These are phyloP conservation scores for Candida palmyrensis DNA, from an alignment of 805 yeast species.

Conservation along the genomic window DNA sequence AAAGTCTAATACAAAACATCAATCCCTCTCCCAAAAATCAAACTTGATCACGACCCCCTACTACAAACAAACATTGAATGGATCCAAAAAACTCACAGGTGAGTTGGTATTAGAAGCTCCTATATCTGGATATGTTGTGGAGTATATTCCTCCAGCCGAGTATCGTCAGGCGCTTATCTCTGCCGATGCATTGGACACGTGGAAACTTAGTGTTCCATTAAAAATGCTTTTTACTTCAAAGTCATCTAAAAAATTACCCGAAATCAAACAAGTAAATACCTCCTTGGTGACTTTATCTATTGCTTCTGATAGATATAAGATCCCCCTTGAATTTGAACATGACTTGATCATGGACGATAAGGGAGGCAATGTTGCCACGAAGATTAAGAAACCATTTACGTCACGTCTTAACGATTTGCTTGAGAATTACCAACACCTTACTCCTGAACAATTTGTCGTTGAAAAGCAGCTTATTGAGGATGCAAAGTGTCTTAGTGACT, in stretches of 20 bases:
- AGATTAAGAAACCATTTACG: neutral
- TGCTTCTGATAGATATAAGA: constrained; percentile 19
- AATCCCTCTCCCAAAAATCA: neutral
- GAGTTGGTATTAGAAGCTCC: constrained; percentile 8
- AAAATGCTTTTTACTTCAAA: constrained; percentile 9
- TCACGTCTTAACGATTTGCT: neutral
- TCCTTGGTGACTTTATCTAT: constrained; percentile 29
- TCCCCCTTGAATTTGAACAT: constrained; percentile 36
- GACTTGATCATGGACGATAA: constrained; percentile 24
- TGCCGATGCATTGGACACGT: constrained; percentile 7
- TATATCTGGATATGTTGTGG: constrained; percentile 8
- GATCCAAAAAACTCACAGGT: neutral
- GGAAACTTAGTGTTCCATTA: constrained; percentile 25
- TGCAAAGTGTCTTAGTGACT: constrained; percentile 26
- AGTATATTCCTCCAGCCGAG: constrained; percentile 20
- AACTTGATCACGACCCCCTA: neutral
- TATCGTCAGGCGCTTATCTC: constrained; percentile 6
- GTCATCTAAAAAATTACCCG: constrained; percentile 12
- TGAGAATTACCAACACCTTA: neutral
- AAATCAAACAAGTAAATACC: constrained; percentile 15
- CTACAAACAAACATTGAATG: neutral
- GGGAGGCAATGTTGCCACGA: neutral
- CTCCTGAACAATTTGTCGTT: constrained; percentile 17
- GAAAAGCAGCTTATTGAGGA: constrained; percentile 23
- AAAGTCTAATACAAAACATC: neutral